Conservation (phyloP, 345 rosid species). For the Populus nigra region DNA sequence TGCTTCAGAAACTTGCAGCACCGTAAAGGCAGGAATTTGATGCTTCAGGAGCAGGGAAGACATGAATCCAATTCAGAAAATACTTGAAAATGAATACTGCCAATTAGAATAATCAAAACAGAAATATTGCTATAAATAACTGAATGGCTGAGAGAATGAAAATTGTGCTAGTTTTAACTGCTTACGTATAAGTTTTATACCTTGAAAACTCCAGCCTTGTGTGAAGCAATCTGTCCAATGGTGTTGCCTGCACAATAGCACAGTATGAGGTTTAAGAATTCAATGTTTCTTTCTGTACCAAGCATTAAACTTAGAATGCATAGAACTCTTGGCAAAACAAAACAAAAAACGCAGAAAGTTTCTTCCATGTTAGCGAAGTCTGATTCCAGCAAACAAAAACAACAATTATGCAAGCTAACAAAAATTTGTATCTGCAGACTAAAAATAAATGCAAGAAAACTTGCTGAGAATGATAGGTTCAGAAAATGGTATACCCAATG, state of each 20-base stretch:
- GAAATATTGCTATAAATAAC: slow-evolving; percentile 19
- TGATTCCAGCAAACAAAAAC: background rate
- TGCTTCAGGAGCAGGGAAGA: slow-evolving; percentile 69
- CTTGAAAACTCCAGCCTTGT: slow-evolving; percentile 96
- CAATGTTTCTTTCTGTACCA: slow-evolving; percentile 2
- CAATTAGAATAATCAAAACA: slow-evolving; percentile 23
- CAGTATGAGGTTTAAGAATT: slow-evolving; percentile 12
- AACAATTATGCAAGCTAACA: background rate
- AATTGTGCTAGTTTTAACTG: slow-evolving; percentile 17
- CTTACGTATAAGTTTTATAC: slow-evolving; percentile 36
- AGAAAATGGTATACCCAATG: slow-evolving; percentile 47
- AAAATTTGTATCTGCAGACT: background rate
- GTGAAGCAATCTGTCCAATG: slow-evolving; percentile 64
- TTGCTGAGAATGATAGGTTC: slow-evolving; percentile 1
- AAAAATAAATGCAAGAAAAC: slow-evolving; percentile 1
- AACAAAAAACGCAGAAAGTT: background rate
- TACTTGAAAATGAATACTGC: slow-evolving; percentile 39
- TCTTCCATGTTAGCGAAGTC: background rate
- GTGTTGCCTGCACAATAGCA: slow-evolving; percentile 58
- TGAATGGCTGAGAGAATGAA: slow-evolving; percentile 11
- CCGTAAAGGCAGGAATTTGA: slow-evolving; percentile 81
- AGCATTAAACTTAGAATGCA: background rate
- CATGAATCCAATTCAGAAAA: slow-evolving; percentile 51
- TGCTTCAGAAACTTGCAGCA: slow-evolving; percentile 76
- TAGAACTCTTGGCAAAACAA: background rate